A percentile compares a stretch with the other conserved stretches of the same genome.
phyloP scores from a whole-genome alignment of 352 stramenopile genomes.

The Phytophthora citricola region DNA sequence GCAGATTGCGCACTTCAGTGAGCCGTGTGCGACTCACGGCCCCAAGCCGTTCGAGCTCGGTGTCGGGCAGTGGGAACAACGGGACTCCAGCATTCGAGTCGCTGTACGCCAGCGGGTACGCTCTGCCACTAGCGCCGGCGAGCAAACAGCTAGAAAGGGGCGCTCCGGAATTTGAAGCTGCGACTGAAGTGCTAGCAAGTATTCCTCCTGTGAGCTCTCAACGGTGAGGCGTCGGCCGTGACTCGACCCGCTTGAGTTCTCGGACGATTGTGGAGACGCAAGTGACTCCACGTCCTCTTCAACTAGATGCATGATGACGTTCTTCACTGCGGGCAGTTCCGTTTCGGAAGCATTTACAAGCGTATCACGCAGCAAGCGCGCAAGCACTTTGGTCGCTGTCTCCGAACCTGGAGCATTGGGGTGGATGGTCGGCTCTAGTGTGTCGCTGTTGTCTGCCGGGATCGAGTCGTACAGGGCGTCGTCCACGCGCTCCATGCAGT shows the following conservation, averaged over 20 bases:
- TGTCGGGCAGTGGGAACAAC: slow-evolving; percentile 42
- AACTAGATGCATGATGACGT: slow-evolving; percentile 48
- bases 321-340: slow-evolving; percentile 43
- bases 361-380: slow-evolving; percentile 42
- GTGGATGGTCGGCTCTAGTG: slow-evolving; percentile 22
- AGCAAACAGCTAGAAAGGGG: slow-evolving; percentile 35
- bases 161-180: slow-evolving; percentile 24
- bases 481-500: slow-evolving; percentile 50
- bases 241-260: slow-evolving; percentile 2
- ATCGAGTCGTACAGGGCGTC: slow-evolving; percentile 41
- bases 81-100: slow-evolving; percentile 24
- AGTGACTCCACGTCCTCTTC: slow-evolving; percentile 25
- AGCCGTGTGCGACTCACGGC: slow-evolving; percentile 34
- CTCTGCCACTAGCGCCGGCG: slow-evolving; percentile 34
- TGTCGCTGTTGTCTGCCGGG: slow-evolving; percentile 22
- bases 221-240: slow-evolving; percentile 18
- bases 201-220: slow-evolving; percentile 27
- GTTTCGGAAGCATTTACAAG: slow-evolving; percentile 30
- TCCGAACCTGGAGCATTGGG: slow-evolving; percentile 20
- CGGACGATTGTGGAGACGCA: neutral
- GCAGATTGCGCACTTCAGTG: slow-evolving; percentile 41
- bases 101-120: slow-evolving; percentile 46
- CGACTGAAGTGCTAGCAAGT: slow-evolving; percentile 31
- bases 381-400: slow-evolving; percentile 29
- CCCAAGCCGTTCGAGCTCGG: slow-evolving; percentile 44